Evolutionary conservation across 805 yeast species (phyloP).

Genomic region (Yarrowia keelungensis): DNA sequence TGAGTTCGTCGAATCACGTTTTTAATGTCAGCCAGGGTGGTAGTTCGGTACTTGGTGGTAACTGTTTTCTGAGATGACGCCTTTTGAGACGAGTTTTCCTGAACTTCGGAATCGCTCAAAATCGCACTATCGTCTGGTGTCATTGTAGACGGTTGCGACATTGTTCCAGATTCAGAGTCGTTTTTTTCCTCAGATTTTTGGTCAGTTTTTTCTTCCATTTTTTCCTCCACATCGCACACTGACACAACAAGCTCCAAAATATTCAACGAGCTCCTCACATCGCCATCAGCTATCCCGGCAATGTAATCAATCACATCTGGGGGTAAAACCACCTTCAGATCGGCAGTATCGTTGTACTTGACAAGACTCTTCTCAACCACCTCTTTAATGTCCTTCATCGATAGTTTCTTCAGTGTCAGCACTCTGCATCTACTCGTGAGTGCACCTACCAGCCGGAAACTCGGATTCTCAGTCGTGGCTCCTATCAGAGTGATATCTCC

Average conservation of each 20-base stretch:
- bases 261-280: slow-evolving; percentile 83
- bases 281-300: slow-evolving; percentile 82
- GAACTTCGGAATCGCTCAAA: background rate
- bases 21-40: slow-evolving; percentile 49
- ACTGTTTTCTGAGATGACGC: too few species aligned
- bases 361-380: slow-evolving; percentile 67
- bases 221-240: slow-evolving; percentile 45
- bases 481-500: slow-evolving; percentile 81
- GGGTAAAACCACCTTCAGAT: slow-evolving; percentile 52
- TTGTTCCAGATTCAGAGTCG: too few species aligned
- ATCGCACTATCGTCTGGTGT: slow-evolving; percentile 1
- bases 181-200: background rate
- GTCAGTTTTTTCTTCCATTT: slow-evolving; percentile 32
- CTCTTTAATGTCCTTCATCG: slow-evolving; percentile 56
- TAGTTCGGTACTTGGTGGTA: background rate
- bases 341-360: slow-evolving; percentile 64
- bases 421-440: slow-evolving; percentile 83
- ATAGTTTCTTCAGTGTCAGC: slow-evolving; percentile 67
- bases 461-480: slow-evolving; percentile 97
- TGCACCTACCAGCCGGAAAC: slow-evolving; percentile 80
- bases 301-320: slow-evolving; percentile 69
- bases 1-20: slow-evolving; percentile 58
- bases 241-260: slow-evolving; percentile 65
- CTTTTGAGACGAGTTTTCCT: background rate
- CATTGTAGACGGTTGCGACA: background rate